Evolutionary conservation across 2,329 filamentous ascomycete genomes (phyloP), one percentile per base, ranked within the genome.

Genomic region (Elsinoe arachidis): DNA sequence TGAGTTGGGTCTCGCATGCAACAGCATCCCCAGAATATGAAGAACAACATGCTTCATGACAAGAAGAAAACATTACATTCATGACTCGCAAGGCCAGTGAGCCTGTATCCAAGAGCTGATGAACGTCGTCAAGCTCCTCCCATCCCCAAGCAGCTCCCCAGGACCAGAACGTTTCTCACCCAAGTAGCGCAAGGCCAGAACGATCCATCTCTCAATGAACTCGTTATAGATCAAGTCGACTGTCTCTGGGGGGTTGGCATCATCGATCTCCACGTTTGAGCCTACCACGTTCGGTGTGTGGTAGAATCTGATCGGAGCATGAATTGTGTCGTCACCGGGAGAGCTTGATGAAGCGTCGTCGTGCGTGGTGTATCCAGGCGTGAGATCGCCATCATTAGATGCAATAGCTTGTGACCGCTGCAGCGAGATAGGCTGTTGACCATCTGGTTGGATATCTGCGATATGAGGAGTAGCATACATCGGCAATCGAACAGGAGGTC

Each of bases 171-270:
- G 74, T 59, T 75, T 75, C 53, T 79, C 69, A 1, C 79, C 79
- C 9, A 80, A 68, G 63, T 79, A 83, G 59, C 84, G 83, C 60
- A 96, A 74, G 2, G 90, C 90, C 10, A 86, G 73, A 15, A 95
- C 71, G 38, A 97, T 75, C 80, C 87, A 95, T 9, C 84, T 80
- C 71, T 93, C 81, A 35, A 97, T 84, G 69, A 96, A 99, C 68
- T 95, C 90, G 58, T 95, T 82, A 68, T 95, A 99, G 12, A 96
- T 84, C 6, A 99, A 70, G 69, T 97, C 92, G 0, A 99, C 90
- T 0, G 73, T 85, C 55, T 87, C 81, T 0, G 89, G 88, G 14
- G 81, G 75, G 10, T 61, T 49, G 9, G 72, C 64, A 0, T 67
- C 60, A 1, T 84, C 79, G 64, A 95, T 87, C 1, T 72, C 76